These are phyloP conservation scores for Zymoseptoria brevis DNA, from an alignment of 2,329 filamentous ascomycete genomes.

Conservation along the genomic window DNA sequence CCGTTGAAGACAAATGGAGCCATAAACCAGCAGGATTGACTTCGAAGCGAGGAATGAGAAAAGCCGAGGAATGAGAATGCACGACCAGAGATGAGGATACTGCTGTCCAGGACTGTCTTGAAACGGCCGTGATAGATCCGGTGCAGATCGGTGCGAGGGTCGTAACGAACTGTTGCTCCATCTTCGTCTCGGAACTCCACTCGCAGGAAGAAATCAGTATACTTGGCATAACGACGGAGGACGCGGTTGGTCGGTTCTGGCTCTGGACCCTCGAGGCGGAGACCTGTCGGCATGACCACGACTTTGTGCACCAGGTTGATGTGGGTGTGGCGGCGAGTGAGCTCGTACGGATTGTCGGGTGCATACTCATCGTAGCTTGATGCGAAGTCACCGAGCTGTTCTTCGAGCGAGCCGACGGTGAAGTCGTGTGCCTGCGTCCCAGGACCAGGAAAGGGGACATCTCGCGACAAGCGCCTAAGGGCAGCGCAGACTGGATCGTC, in stretches of 20 bases:
- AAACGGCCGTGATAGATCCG: conserved; percentile 53
- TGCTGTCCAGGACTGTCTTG: conserved; percentile 48
- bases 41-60: conserved; percentile 67
- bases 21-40: conserved; percentile 63
- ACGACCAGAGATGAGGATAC: conserved; percentile 57
- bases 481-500: conserved; percentile 34
- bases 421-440: conserved; percentile 40
- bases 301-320: conserved; percentile 31
- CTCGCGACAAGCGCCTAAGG: conserved; percentile 45
- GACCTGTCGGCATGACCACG: conserved; percentile 34
- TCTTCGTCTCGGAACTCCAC: conserved; percentile 70
- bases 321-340: conserved; percentile 26
- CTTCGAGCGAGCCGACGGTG: conserved; percentile 35
- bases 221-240: conserved; percentile 54
- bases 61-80: conserved; percentile 64
- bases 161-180: conserved; percentile 55
- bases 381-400: conserved; percentile 37
- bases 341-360: conserved; percentile 26
- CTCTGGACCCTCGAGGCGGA: conserved; percentile 39
- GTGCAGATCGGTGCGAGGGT: conserved; percentile 42
- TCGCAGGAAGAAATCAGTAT: conserved; percentile 58
- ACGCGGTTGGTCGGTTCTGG: conserved; percentile 63
- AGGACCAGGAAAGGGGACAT: conserved; percentile 50
- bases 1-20: conserved; percentile 35
- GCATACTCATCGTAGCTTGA: conserved; percentile 22